These are phyloP conservation scores for Sequoia sempervirens DNA, from an alignment of 75 land plant species.

Conservation along the genomic window DNA sequence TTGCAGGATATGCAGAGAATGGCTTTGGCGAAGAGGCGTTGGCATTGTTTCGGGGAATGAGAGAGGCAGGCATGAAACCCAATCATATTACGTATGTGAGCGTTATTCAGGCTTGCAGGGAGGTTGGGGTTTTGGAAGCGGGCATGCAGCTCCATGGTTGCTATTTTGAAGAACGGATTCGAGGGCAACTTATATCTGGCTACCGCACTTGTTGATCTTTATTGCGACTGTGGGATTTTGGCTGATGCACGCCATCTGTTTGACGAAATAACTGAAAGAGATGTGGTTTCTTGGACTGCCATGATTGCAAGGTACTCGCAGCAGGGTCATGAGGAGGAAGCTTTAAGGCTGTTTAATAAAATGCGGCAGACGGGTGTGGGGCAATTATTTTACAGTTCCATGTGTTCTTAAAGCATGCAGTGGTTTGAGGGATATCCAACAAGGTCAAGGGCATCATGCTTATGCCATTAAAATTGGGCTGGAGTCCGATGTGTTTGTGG, in stretches of 20 bases:
- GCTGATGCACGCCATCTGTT: constrained; percentile 30
- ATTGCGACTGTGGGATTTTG: constrained; percentile 45
- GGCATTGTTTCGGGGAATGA: neutral
- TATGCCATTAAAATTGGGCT: constrained; percentile 9
- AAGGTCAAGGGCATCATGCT: constrained; percentile 6
- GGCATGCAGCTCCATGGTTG: constrained; percentile 52
- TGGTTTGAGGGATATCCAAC: neutral
- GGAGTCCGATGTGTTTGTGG: constrained; percentile 5
- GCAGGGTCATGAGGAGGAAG: constrained; percentile 38
- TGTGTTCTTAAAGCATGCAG: constrained; percentile 5
- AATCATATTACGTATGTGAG: neutral
- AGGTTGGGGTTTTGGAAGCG: constrained; percentile 3
- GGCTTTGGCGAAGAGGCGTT: constrained; percentile 13
- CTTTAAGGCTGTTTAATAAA: constrained; percentile 24
- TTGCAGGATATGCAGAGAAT: constrained; percentile 19
- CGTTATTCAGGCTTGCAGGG: constrained; percentile 21
- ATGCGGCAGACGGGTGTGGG: constrained; percentile 28
- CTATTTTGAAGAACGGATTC: constrained; percentile 25
- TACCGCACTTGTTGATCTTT: constrained; percentile 57
- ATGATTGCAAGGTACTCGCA: constrained; percentile 46
- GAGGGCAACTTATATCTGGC: constrained; percentile 28
- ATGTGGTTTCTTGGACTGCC: constrained; percentile 57
- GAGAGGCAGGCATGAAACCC: neutral
- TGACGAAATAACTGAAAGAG: constrained; percentile 15
- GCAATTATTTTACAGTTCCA: neutral